Conservation (phyloP, 1,139 yeast genomes). For the Diutina neorugosa region DNA sequence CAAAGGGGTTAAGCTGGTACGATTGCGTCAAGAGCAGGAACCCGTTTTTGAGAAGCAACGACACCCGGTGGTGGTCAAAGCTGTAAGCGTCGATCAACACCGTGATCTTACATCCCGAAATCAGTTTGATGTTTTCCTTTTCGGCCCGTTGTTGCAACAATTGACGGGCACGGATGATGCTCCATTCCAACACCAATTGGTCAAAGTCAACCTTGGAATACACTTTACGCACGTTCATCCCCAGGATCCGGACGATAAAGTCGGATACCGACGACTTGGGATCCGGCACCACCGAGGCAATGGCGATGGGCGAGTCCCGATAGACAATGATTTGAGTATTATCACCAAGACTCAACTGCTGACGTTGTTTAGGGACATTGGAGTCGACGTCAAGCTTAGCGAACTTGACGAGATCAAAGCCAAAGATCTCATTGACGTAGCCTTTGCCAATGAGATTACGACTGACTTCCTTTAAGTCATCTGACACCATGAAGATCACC, state of each 20-base stretch:
- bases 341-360: slow-evolving; percentile 9
- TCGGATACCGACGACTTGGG: slow-evolving; percentile 24
- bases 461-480: slow-evolving; percentile 35
- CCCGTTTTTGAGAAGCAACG: slow-evolving; percentile 17
- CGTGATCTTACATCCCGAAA: slow-evolving; percentile 22
- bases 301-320: slow-evolving; percentile 58
- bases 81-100: slow-evolving; percentile 34
- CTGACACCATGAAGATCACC: slow-evolving; percentile 25
- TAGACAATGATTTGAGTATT: slow-evolving; percentile 46
- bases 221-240: slow-evolving; percentile 54
- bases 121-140: slow-evolving; percentile 12
- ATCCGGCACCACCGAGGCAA: slow-evolving; percentile 31
- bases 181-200: slow-evolving; percentile 49
- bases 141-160: slow-evolving; percentile 22
- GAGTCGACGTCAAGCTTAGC: slow-evolving; percentile 20
- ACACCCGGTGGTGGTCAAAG: slow-evolving; percentile 31
- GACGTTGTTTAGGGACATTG: slow-evolving; percentile 10
- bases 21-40: slow-evolving; percentile 15
- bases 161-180: slow-evolving; percentile 35
- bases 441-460: slow-evolving; percentile 21
- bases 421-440: slow-evolving; percentile 35
- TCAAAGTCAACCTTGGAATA: slow-evolving; percentile 52
- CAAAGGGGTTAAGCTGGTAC: slow-evolving; percentile 20
- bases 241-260: slow-evolving; percentile 38
- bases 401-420: slow-evolving; percentile 39